Evolutionary conservation across 2,329 filamentous ascomycete species (phyloP), one percentile per base, ranked within the genome.

Genomic region (Ophiocordyceps australis): DNA sequence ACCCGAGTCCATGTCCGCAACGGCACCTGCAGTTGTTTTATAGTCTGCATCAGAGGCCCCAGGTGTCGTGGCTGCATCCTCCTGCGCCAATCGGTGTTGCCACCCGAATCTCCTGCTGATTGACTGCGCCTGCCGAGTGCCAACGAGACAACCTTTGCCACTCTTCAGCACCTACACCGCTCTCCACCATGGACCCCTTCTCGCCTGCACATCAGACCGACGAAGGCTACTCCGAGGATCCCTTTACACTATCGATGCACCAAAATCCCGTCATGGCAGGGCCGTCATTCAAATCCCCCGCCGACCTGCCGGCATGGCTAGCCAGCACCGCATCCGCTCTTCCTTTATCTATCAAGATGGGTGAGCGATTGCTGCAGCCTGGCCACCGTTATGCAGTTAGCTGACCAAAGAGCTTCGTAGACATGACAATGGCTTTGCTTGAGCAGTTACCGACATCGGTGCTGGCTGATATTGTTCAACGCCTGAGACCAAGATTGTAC

Each of bases 211-310:
- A 62, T 31, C 59, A 73, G 46, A 65, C 82, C 30, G 81, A 91
- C 54, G 82, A 91, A 54, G 82, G 82, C 40, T 91, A 89, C 47
- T 85, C 80, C 5, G 80, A 89, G 46, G 79, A 85, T 37, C 65
- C 65, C 30, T 49, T 71, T 27, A 62, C 59, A 35, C 50, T 57
- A 9, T 45, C 49, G 28, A 37, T 42, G 5, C 38, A 41, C 38
- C 37, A 38, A 38, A 39, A 42, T 34, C 29, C 52, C 32, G 32
- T 51, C 34, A 36, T 33, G 14, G 30, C 42, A 6, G 40, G 56
- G 24, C 39, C 47, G 10, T 43, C 46, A 24, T 38, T 50, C 27
- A 48, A 45, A 30, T 52, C 54, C 6, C 44, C 50, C 22, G 44
- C 50, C 16, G 59, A 63, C 23, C 45, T 66, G 24, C 53, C 59